Conservation (phyloP, 495 filamentous ascomycete species). For the Annulohypoxylon bovei region DNA sequence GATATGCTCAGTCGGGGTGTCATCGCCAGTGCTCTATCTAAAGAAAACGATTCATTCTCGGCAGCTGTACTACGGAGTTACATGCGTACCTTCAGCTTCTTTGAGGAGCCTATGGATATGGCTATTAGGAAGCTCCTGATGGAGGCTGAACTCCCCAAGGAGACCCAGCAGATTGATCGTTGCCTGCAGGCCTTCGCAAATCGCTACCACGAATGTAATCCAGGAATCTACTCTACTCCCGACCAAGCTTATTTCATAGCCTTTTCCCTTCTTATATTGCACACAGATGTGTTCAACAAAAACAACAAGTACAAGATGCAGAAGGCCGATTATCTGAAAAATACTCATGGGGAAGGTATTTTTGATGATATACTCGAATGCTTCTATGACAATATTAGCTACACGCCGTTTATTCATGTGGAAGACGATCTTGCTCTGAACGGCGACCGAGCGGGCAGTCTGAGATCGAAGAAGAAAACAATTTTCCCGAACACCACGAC, state of each 20-base stretch:
- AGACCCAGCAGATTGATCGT: conserved; percentile 97
- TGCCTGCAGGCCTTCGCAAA: conserved; percentile 95
- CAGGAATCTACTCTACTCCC: conserved; percentile 89
- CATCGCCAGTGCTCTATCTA: conserved; percentile 83
- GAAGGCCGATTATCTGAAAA: conserved; percentile 93
- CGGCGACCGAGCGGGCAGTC: conserved; percentile 74
- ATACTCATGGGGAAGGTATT: conserved; percentile 87
- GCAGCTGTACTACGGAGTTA: conserved; percentile 87
- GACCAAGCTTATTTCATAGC: conserved; percentile 98
- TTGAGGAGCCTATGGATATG: conserved; percentile 98
- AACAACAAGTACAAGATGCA: conserved; percentile 99
- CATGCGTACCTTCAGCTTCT: conserved; percentile 93
- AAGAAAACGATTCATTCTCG: conserved; percentile 84
- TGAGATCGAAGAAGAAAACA: conserved; percentile 72
- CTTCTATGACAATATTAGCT: conserved; percentile 98
- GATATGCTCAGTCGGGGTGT: conserved; percentile 78
- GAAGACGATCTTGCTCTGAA: conserved; percentile 90
- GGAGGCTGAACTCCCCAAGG: conserved; percentile 95
- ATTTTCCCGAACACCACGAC: conserved; percentile 73
- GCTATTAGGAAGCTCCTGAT: conserved; percentile 92
- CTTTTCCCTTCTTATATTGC: conserved; percentile 94
- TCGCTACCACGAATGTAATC: conserved; percentile 97
- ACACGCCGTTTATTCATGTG: conserved; percentile 96
- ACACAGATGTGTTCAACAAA: conserved; percentile 98
- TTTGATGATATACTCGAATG: conserved; percentile 92